Evolutionary conservation across 2,329 filamentous ascomycete species (phyloP).

Genomic region (Paecilomyces sp.): DNA sequence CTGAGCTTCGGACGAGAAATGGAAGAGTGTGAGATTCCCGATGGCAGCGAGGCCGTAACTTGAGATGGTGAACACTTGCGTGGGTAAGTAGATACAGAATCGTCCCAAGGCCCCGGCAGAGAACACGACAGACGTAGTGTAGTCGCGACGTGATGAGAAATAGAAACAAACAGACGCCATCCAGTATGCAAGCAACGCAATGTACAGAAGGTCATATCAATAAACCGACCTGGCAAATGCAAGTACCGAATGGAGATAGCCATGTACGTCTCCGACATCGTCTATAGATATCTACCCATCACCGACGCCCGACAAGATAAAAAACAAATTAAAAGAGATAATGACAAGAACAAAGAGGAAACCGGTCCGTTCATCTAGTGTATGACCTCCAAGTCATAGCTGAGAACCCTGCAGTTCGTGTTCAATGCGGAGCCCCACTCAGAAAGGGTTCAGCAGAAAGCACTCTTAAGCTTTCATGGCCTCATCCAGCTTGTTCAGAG

Average conservation of each 20-base stretch:
- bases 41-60: neutral
- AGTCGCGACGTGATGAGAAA: neutral
- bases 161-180: neutral
- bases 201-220: neutral
- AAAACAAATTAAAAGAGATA: neutral
- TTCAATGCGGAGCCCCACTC: neutral
- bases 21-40: neutral
- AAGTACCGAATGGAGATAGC: neutral
- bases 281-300: neutral
- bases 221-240: neutral
- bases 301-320: neutral
- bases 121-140: neutral
- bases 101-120: neutral
- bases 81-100: too few relatives aligned
- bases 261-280: neutral
- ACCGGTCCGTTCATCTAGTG: neutral
- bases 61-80: too few relatives aligned
- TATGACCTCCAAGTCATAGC: neutral
- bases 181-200: neutral
- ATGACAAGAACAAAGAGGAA: neutral
- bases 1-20: neutral
- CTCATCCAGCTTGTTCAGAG: constrained; percentile 32
- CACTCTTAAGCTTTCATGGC: constrained; percentile 12
- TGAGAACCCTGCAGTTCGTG: neutral
- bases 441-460: neutral